phyloP scores from a whole-genome alignment of 2,329 filamentous ascomycete genomes.

The Colletotrichum lindemuthianum region DNA sequence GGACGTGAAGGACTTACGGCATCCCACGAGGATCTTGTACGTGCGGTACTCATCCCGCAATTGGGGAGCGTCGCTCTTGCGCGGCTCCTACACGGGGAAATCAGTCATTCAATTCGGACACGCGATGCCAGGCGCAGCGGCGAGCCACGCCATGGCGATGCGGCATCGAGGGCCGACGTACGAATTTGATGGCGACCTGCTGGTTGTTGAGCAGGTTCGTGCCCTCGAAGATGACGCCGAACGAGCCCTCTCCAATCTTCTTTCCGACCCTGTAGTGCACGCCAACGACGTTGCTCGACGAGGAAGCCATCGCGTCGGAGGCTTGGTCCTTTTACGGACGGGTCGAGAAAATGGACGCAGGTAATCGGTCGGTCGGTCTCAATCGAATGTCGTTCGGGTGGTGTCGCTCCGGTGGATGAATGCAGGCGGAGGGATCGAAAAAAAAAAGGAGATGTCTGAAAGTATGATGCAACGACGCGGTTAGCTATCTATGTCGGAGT shows the following conservation, averaged over 20 bases:
- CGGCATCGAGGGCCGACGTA: constrained; percentile 58
- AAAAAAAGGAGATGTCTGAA: constrained; percentile 27
- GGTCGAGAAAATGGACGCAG: constrained; percentile 20
- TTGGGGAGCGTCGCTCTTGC: constrained; percentile 98
- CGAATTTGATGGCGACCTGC: constrained; percentile 99
- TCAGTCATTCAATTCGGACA: constrained; percentile 20
- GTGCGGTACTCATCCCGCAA: constrained; percentile 98
- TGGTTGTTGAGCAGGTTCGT: constrained; percentile 99
- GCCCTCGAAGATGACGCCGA: constrained; percentile 98
- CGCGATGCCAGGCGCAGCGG: background rate
- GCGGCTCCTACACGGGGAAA: constrained; percentile 77
- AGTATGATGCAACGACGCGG: constrained; percentile 12
- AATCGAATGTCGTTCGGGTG: constrained; percentile 19
- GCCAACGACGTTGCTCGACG: constrained; percentile 95
- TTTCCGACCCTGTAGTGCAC: constrained; percentile 99
- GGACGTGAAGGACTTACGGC: constrained; percentile 76
- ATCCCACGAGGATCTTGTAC: constrained; percentile 99
- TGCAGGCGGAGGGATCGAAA: constrained; percentile 1
- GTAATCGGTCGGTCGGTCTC: constrained; percentile 6
- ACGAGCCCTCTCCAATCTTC: constrained; percentile 99
- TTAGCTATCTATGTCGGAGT: constrained; percentile 33
- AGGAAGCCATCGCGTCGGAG: constrained; percentile 75
- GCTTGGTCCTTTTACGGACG: constrained; percentile 39
- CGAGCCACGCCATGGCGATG: constrained; percentile 7
- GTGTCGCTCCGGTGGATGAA: constrained; percentile 20